Conservation (phyloP, 208 protist genomes). For the Leishmania amazonensis region DNA sequence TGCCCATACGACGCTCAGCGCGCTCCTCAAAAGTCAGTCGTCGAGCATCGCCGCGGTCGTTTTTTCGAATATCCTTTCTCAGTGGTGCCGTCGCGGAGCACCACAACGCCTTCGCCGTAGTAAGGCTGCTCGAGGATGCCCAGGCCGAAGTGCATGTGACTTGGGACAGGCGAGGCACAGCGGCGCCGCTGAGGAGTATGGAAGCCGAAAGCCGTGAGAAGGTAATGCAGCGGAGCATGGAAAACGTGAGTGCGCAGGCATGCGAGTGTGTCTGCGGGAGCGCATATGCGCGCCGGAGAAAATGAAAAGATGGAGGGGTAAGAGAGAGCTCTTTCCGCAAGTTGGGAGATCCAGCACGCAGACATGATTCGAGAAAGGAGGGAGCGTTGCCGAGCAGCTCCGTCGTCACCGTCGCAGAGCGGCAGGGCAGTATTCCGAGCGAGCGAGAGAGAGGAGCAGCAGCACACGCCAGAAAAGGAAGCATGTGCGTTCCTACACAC, state of each 20-base stretch:
- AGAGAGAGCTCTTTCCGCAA: neutral
- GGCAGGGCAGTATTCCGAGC: neutral
- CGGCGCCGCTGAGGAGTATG: neutral
- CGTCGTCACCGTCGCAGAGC: neutral
- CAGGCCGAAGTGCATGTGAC: neutral
- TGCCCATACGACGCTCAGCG: conserved; percentile 75
- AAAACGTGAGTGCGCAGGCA: neutral
- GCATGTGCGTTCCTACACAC: neutral
- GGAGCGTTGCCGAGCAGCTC: neutral
- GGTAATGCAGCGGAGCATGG: neutral
- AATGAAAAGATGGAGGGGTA: neutral
- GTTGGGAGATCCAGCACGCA: neutral
- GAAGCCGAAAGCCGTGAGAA: neutral
- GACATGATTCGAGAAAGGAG: neutral
- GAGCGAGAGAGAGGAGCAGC: neutral
- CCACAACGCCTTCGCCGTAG: conserved; percentile 1
- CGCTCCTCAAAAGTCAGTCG: conserved; percentile 88
- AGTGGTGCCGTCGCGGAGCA: conserved; percentile 22
- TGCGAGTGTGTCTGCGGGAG: neutral
- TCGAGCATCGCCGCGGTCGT: conserved; percentile 70
- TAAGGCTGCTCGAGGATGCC: neutral
- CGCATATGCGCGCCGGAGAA: neutral
- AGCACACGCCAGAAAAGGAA: neutral
- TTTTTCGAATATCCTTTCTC: conserved; percentile 67
- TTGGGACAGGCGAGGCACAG: neutral